Evolutionary conservation across 2,329 filamentous ascomycete genomes (phyloP).

Genomic region (Verticillium nubilum): DNA sequence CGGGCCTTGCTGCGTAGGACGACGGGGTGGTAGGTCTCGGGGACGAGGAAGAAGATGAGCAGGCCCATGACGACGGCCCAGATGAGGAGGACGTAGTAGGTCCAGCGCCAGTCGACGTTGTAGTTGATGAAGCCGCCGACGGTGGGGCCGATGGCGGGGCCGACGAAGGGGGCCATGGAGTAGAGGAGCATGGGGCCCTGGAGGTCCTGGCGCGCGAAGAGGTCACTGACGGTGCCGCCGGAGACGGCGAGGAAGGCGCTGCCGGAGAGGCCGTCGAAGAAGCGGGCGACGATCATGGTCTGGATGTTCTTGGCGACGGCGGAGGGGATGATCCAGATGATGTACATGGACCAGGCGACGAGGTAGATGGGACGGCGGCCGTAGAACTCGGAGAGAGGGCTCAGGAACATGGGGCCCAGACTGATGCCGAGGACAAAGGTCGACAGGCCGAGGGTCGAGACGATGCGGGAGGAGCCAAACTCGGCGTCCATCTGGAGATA

Average conservation of each 20-base stretch:
- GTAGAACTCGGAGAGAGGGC: conserved; percentile 70
- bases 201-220: conserved; percentile 65
- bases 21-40: conserved; percentile 81
- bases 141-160: conserved; percentile 55
- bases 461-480: conserved; percentile 63
- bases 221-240: conserved; percentile 78
- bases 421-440: conserved; percentile 73
- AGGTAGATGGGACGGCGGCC: conserved; percentile 79
- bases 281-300: conserved; percentile 72
- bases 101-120: conserved; percentile 71
- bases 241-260: conserved; percentile 68
- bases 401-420: conserved; percentile 58
- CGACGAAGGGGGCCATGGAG: conserved; percentile 58
- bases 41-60: conserved; percentile 66
- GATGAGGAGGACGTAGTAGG: conserved; percentile 78
- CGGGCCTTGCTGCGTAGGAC: conserved; percentile 68
- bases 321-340: conserved; percentile 76
- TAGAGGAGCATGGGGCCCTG: conserved; percentile 81
- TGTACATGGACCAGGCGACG: conserved; percentile 64
- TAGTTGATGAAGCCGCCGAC: conserved; percentile 80
- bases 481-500: conserved; percentile 72
- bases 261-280: conserved; percentile 69
- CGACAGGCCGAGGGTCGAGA: conserved; percentile 76
- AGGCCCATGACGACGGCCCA: conserved; percentile 65
- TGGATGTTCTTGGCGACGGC: conserved; percentile 77